Evolutionary conservation across 2,329 filamentous ascomycete genomes (phyloP), one percentile per base, ranked within the genome.

Genomic region (Aspergillus ochraceoroseus): DNA sequence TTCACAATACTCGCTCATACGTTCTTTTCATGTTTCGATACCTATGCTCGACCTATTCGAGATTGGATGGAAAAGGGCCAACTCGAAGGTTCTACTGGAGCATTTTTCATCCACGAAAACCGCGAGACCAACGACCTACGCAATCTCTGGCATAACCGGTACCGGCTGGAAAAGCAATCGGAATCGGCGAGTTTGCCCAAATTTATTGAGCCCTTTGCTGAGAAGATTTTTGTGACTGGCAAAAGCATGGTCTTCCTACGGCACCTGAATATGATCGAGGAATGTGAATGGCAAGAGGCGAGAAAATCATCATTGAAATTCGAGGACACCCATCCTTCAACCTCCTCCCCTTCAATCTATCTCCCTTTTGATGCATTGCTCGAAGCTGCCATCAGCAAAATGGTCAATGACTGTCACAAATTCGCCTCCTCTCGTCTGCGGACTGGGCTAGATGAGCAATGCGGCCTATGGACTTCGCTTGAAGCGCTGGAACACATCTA

Each of bases 241-340:
- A 95, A 95, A 64, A 94, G 84, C 53, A 82, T 92, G 40, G 79
- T 92, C 1, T 83, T 95, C 30, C 67, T 95, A n/a, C 82, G 82
- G 45, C 77, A 83, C 32, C 70, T 95, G 7, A 80, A 27, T 71
- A 74, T 40, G 71, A 39, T 54, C 4, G 53, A 58, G n/a, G 41
- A 37, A 9, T 18, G 55, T 2, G 51, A 56, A n/a, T 25, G 39
- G 7, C 75, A n/a, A n/a, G n/a, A n/a, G n/a, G n/a, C 44, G 60
- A 69, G 33, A 53, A 64, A 33, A 32, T 56, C 53, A 47, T 41
- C 59, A 45, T 32, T 63, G 51, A 36, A 55, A 38, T 56, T 59
- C 40, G 42, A 63, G 45, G 28, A 61, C 44, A 45, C 59, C 37
- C 51, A 43, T 48, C 37, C 74, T 73, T 47, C 72, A 67, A 22